phyloP scores from a whole-genome alignment of 106 monocot species.

The Agapanthus africanus region DNA sequence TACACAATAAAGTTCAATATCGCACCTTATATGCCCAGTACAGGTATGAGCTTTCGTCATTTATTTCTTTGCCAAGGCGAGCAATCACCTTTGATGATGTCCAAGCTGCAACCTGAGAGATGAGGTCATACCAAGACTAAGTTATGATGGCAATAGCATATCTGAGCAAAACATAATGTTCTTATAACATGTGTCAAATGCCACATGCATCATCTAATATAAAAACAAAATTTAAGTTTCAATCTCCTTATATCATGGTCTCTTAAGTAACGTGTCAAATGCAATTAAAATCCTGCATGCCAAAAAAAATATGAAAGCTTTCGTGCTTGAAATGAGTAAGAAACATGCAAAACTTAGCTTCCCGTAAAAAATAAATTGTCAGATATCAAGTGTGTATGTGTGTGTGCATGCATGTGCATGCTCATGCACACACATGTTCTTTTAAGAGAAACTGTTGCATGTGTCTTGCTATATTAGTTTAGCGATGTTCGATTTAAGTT shows the following conservation, averaged over 20 bases:
- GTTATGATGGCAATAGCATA: neutral
- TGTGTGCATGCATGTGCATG: too few relatives aligned
- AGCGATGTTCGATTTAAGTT: too few relatives aligned
- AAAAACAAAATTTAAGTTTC: neutral
- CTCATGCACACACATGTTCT: too few relatives aligned
- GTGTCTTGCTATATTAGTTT: too few relatives aligned
- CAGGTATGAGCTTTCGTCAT: slow-evolving; percentile 78
- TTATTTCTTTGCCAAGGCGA: slow-evolving; percentile 92
- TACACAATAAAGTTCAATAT: neutral
- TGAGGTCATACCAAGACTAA: neutral
- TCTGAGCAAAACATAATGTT: neutral
- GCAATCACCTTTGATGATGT: slow-evolving; percentile 91
- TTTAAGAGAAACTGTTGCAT: too few relatives aligned
- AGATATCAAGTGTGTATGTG: neutral
- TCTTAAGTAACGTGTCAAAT: neutral
- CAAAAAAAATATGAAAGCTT: neutral
- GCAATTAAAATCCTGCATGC: neutral
- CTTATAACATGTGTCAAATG: neutral
- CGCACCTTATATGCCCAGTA: slow-evolving; percentile 12
- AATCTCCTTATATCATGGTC: neutral
- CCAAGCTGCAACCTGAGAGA: slow-evolving; percentile 57
- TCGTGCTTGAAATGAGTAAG: neutral
- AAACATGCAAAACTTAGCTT: neutral
- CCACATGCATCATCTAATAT: neutral
- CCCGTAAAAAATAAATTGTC: neutral